Base-by-base conservation (phyloP, 306 rosid genomes). In the Echinosophora koreensis region DNA sequence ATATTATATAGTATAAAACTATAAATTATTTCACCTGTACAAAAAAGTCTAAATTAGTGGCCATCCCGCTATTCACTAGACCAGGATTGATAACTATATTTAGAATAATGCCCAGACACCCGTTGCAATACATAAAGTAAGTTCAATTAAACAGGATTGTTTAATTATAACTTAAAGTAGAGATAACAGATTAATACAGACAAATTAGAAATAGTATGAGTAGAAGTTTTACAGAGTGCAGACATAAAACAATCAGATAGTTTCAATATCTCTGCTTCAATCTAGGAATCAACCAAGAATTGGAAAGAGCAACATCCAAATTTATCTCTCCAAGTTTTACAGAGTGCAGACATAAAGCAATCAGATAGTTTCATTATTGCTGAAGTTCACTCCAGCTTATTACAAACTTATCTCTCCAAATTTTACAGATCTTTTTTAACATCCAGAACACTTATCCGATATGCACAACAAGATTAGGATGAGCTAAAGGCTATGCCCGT, bases 201-300 rank as follows among this genome's bases (percentile, higher is more conserved):
- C 9, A 61, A 46, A 74, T 16, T 17, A 60, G 15, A 46, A 16
- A 15, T 28, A 17, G 39, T 60, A 54, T 60, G 58, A 35, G 42
- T 1, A 5, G 15, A 56, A 44, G 38, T 11, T 77, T 46, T 56
- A 39, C 47, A 78, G n/a, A 18, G 14, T 39, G 16, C 4, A 41
- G 10, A 64, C 44, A 49, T 13, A 73, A 46, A 17, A 13, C 58
- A 12, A 37, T 22, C n/a, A 73, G 50, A 68, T 39, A 11, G 34
- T 61, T 58, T 57, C 52, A 47, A 34, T 15, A 59, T 57, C 64
- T 47, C 5, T 17, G 34, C 16, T 42, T 64, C 42, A 44, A 30
- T 22, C 37, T 46, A 60, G 64, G 37, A 63, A 47, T 38, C 54
- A 46, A 73, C 42, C 51, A 18, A 73, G 59, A 65, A 55, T 6